These are phyloP conservation scores for Paramecium biaurelia DNA, from an alignment of 73 alveolate species.

Conservation along the genomic window DNA sequence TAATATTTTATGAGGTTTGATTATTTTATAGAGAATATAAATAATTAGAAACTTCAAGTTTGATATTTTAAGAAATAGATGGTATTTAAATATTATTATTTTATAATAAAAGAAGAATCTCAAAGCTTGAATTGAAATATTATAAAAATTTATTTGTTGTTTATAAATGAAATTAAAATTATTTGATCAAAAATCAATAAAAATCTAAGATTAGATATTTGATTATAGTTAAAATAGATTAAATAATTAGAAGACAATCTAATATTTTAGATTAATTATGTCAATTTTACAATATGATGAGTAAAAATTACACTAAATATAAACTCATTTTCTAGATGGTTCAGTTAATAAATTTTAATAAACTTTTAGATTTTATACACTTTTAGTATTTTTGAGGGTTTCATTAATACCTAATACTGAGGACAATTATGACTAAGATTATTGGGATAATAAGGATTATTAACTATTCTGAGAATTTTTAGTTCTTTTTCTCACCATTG, in stretches of 20 bases:
- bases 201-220: too few species aligned
- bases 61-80: background rate
- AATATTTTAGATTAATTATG: background rate
- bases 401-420: background rate
- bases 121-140: background rate
- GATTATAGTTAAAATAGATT: too few species aligned
- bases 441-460: background rate
- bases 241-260: background rate
- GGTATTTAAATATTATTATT: background rate
- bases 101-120: too few species aligned
- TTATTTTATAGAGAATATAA: too few species aligned
- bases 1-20: background rate
- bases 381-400: background rate
- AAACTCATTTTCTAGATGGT: conserved; percentile 20
- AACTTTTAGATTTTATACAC: background rate
- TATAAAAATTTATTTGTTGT: background rate
- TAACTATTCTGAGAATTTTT: conserved; percentile 17
- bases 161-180: too few species aligned
- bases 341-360: conserved; percentile 34
- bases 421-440: background rate
- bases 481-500: background rate
- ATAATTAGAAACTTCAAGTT: too few species aligned
- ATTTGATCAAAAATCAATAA: too few species aligned
- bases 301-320: background rate
- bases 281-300: background rate